Base-by-base conservation (phyloP, 1,284 basidiomycete species). In the Tilletia caries region DNA sequence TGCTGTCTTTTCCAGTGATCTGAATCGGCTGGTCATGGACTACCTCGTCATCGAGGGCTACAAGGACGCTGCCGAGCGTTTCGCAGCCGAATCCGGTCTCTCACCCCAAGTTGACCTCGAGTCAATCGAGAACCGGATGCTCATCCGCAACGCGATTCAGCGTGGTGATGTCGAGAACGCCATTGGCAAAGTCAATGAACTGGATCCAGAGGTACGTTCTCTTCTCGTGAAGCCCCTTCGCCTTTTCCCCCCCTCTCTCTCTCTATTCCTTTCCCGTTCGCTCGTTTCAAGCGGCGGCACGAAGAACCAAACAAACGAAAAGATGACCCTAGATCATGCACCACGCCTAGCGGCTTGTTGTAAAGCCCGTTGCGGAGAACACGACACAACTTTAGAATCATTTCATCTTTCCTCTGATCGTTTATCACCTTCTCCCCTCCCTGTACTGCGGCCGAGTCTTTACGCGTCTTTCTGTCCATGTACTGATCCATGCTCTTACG, bases 31-130 rank as follows among this genome's bases (percentile, higher is more conserved):
- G n/a, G 89, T 98, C 64, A 95, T 97, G 90, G 93, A 99, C 84
- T 98, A 97, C 84, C 90, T 98, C 70, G 91, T 98, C 73, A 93
- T 96, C 69, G 95, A 98, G 83, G 95, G 95, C 1, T 97, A 95
- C 87, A 94, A 95, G 82, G 90, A 92, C 27, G 94, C 96, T 0
- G 95, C 96, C 1, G 91, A 95, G 80, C 91, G 93, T 82, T 97
- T 98, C 82, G 91, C 92, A 71, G 88, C 89, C 67, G 95, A 98
- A 83, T 91, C 94, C 1, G 89, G 89, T 44, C 86, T 97, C 58
- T 84, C 87, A 4, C 88, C 91, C 0, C 87, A 78, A 5, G 78
- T 94, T 60, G 94, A 97, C 80, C 91, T 94, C 80, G 91, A 92
- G 65, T 91, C 89, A 78, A 96, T 98, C 73, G 92, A 95, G 83